Evolutionary conservation across 2,329 filamentous ascomycete species (phyloP).

Genomic region (Nothophoma quercina): DNA sequence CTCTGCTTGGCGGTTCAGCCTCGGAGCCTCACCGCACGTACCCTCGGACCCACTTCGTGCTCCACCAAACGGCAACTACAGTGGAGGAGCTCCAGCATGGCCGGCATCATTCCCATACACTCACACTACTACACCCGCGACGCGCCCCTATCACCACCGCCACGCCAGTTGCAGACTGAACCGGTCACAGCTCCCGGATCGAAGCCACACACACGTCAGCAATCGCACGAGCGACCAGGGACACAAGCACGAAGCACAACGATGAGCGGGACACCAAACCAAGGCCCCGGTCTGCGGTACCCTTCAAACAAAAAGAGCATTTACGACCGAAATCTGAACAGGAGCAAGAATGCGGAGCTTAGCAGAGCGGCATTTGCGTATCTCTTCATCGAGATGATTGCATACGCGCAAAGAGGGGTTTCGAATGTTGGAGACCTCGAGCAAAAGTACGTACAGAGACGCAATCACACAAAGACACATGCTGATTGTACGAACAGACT

Average conservation of each 20-base stretch:
- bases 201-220: conserved; percentile 15
- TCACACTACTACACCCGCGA: conserved; percentile 21
- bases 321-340: conserved; percentile 94
- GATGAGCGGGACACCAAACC: conserved; percentile 36
- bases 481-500: conserved; percentile 63
- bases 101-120: conserved; percentile 32
- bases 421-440: conserved; percentile 94
- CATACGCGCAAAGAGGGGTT: conserved; percentile 88
- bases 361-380: conserved; percentile 96
- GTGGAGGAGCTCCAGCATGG: conserved; percentile 25
- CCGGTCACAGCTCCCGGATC: conserved; percentile 11
- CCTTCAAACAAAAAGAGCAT: conserved; percentile 96
- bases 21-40: conserved; percentile 26
- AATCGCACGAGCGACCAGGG: conserved; percentile 7
- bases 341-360: conserved; percentile 84
- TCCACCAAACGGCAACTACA: conserved; percentile 23
- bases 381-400: conserved; percentile 95
- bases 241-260: conserved; percentile 23
- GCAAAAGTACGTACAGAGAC: conserved; percentile 68
- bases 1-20: conserved; percentile 20
- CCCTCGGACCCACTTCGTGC: conserved; percentile 29
- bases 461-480: neutral
- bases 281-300: conserved; percentile 72
- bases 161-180: conserved; percentile 7
- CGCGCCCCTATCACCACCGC: conserved; percentile 12